Evolutionary conservation across 305 asterid species (phyloP), one percentile per base, ranked within the genome.

Genomic region (Fraxinus albicans): DNA sequence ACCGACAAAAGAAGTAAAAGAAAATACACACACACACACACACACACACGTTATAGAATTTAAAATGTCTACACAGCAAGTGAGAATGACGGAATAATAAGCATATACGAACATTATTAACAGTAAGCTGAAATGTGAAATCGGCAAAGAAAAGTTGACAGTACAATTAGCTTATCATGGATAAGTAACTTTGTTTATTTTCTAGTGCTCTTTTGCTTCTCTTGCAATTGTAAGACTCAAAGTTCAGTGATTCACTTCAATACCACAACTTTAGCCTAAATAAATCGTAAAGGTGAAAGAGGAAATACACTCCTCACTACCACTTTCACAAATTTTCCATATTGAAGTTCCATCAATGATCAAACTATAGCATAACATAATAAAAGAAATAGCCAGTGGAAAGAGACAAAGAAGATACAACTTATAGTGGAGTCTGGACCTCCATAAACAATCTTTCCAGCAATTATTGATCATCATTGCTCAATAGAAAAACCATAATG

Each of bases 401-500:
- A 87, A 84, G 60, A 79, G 90, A 87, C 89, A 89, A 88, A 88
- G 89, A 88, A 83, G 86, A 82, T 79, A 86, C 84, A 80, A 78
- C 84, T 87, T 78, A 79, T 83, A 88, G 87, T 90, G 93, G 90
- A 91, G 83, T 77, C 76, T 80, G 86, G 88, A 85, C 90, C 89
- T 85, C 89, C 83, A 84, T 67, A 77, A 79, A 89, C 87, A 89
- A 87, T 90, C 88, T 86, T 81, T 82, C 87, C 78, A 81, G 42
- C 88, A 88, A 90, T 84, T 79, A 88, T 78, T 79, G 82, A 44
- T 84, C 85, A 87, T 86, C 88, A 84, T 88, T 86, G 85, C 89
- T 87, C 86, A 85, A 50, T 81, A 77, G 80, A 82, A 78, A 86
- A 86, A 87, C 83, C 85, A 55, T 80, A 82, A 82, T 81, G 87